Conservation (phyloP, 116 monocot genomes). For the Dioscorea cayenensis region DNA sequence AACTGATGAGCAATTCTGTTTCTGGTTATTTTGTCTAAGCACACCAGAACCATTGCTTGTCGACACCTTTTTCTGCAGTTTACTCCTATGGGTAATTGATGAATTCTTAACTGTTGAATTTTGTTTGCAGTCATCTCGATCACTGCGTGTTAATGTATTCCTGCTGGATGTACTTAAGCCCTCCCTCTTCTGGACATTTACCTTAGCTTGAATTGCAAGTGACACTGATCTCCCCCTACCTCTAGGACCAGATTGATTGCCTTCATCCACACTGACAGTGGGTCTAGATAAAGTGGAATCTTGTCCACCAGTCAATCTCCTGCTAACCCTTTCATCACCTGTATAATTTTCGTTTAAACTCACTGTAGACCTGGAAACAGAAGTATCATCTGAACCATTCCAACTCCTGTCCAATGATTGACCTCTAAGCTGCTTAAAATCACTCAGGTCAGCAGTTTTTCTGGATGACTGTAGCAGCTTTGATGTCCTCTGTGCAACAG, state of each 20-base stretch:
- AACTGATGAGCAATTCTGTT: constrained; percentile 55
- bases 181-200: constrained; percentile 71
- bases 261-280: constrained; percentile 4
- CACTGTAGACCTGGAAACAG: constrained; percentile 20
- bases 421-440: constrained; percentile 24
- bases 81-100: constrained; percentile 38
- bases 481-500: constrained; percentile 25
- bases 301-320: constrained; percentile 23
- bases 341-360: constrained; percentile 10
- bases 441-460: constrained; percentile 24
- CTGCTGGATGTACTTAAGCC: constrained; percentile 25
- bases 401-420: constrained; percentile 36
- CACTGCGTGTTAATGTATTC: constrained; percentile 21
- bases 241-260: constrained; percentile 22
- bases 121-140: constrained; percentile 28
- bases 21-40: constrained; percentile 85
- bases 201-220: constrained; percentile 73
- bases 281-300: background rate
- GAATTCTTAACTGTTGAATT: constrained; percentile 46
- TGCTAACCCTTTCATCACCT: constrained; percentile 15
- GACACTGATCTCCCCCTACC: constrained; percentile 61
- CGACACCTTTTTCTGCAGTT: constrained; percentile 40
- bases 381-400: constrained; percentile 42
- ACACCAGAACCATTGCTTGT: constrained; percentile 36
- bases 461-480: constrained; percentile 31